Conservation (phyloP, 148 eudicot species). For the Amaranthus hypochondriacus region DNA sequence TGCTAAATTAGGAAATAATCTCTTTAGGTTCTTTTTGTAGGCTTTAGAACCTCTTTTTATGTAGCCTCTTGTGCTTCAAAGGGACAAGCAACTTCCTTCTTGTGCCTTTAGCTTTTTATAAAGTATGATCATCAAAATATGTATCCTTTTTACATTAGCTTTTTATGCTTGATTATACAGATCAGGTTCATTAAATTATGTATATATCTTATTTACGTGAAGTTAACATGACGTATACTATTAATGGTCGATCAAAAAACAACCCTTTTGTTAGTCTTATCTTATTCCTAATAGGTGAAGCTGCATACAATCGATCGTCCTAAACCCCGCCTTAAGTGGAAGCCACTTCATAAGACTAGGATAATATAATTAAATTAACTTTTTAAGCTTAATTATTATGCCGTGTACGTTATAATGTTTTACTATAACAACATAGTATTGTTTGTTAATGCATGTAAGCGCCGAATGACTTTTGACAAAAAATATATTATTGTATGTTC, state of each 20-base stretch:
- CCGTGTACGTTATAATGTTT: conserved; percentile 16
- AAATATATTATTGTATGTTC: background rate
- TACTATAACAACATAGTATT: conserved; percentile 8
- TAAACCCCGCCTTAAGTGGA: too few relatives aligned
- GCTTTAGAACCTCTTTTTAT: background rate
- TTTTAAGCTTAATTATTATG: conserved; percentile 3
- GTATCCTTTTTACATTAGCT: background rate
- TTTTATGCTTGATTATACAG: background rate
- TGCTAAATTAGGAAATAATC: conserved; percentile 5
- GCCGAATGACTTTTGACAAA: conserved; percentile 10
- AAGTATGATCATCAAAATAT: conserved; percentile 13
- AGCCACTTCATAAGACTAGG: too few relatives aligned
- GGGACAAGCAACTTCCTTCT: conserved; percentile 21
- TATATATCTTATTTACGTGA: too few relatives aligned
- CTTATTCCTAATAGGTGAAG: too few relatives aligned
- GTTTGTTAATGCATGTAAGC: background rate
- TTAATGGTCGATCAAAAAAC: too few relatives aligned
- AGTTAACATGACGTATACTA: too few relatives aligned
- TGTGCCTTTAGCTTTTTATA: conserved; percentile 11
- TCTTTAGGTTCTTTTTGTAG: background rate
- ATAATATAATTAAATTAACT: background rate
- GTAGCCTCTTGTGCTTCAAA: background rate
- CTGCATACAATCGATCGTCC: too few relatives aligned
- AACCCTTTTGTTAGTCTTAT: too few relatives aligned
- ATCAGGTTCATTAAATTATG: too few relatives aligned